Conservation (phyloP, 495 filamentous ascomycete genomes). For the Hyaloscypha bicolor region DNA sequence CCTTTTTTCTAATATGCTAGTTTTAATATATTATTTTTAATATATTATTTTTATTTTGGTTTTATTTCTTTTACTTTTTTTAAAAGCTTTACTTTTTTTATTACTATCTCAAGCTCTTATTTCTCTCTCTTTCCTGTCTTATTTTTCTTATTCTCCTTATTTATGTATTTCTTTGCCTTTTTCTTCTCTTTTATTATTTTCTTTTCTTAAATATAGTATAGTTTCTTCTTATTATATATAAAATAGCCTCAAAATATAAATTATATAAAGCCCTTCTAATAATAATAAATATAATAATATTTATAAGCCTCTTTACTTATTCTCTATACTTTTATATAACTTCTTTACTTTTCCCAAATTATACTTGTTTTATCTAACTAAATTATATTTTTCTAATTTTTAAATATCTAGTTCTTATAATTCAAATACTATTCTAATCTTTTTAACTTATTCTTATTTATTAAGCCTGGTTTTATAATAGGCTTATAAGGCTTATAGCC, state of each 20-base stretch:
- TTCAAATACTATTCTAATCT: constrained; percentile 6
- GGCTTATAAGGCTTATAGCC: constrained; percentile 6
- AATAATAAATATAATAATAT: constrained; percentile 24
- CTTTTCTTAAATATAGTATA: constrained; percentile 35
- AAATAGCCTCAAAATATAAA: constrained; percentile 46
- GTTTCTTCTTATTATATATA: constrained; percentile 39
- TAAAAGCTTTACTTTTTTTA: not conserved
- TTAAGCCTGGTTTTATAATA: constrained; percentile 10
- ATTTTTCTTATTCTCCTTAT: constrained; percentile 1
- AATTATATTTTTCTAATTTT: constrained; percentile 22
- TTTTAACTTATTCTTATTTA: not conserved
- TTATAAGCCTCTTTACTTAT: constrained; percentile 20
- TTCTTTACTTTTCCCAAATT: constrained; percentile 23
- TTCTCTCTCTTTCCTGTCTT: constrained; percentile 25
- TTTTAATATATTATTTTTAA: not conserved
- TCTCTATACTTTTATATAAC: constrained; percentile 33
- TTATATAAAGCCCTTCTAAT: constrained; percentile 38
- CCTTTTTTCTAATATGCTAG: constrained; percentile 27
- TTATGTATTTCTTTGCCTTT: constrained; percentile 18
- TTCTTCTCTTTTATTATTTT: constrained; percentile 32
- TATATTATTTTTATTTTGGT: too few relatives aligned
- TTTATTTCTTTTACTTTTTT: not conserved
- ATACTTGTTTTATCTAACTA: constrained; percentile 35
- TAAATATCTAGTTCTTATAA: constrained; percentile 12
- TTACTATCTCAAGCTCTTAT: not conserved